Conservation (phyloP, 2,329 filamentous ascomycete genomes). For the Neurospora crassa region DNA sequence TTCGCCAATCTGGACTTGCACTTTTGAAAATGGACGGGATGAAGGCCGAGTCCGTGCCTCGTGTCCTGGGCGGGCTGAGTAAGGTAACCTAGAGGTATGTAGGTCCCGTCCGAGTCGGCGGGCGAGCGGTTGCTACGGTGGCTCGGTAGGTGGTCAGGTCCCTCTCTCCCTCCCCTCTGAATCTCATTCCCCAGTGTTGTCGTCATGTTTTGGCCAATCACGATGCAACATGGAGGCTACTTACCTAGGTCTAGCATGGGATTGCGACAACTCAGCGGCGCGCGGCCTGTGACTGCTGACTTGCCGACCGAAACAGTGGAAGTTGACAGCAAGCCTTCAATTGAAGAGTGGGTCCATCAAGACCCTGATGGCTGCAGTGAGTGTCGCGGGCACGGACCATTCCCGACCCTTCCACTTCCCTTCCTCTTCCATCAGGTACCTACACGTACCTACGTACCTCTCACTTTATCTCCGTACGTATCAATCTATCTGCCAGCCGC, state of each 20-base stretch:
- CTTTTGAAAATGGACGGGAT: background rate
- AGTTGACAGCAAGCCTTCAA: constrained; percentile 15
- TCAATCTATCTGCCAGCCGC: background rate
- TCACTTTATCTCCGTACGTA: no score
- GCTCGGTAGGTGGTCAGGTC: no score
- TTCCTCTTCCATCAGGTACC: no score
- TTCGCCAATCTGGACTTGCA: background rate
- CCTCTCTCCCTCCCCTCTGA: background rate
- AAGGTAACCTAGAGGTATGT: background rate
- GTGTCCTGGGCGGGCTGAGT: background rate
- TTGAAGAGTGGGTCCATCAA: background rate
- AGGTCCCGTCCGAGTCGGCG: background rate
- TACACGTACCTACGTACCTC: no score
- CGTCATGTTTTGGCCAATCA: background rate
- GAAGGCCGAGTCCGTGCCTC: background rate
- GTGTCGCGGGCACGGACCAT: no score
- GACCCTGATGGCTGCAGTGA: background rate
- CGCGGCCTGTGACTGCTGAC: background rate
- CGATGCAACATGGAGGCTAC: background rate
- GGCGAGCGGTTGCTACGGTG: background rate
- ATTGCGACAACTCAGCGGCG: background rate
- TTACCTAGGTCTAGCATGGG: no score
- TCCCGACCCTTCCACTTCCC: no score
- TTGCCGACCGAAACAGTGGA: background rate
- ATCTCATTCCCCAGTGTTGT: background rate